Percentiles rank a stretch among this genome's conserved stretches.
Evolutionary conservation across 331 rosid genomes (phyloP).

Genomic region (Malus hybrid): DNA sequence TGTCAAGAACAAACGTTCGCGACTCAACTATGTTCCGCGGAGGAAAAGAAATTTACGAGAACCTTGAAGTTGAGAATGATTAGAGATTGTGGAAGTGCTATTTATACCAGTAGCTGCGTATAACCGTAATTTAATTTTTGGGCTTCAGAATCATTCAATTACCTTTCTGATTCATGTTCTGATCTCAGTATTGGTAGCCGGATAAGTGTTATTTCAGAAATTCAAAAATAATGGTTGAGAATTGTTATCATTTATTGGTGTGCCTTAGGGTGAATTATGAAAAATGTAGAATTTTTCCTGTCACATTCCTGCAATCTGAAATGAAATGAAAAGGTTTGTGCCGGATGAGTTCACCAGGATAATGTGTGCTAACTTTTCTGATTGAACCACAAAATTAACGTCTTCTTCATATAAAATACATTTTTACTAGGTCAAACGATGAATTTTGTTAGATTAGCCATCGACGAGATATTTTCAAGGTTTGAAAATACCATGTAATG

Average conservation of each 20-base stretch:
- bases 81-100: neutral
- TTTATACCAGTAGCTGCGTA: neutral
- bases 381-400: neutral
- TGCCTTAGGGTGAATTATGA: too few species aligned
- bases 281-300: too few species aligned
- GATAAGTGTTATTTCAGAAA: neutral
- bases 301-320: too few species aligned
- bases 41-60: slow-evolving; percentile 10
- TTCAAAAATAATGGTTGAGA: neutral
- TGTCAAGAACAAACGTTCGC: slow-evolving; percentile 36
- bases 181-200: neutral
- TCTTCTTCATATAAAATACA: too few species aligned
- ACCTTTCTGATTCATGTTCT: neutral
- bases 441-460: too few species aligned
- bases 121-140: neutral
- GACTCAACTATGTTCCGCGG: slow-evolving; percentile 18
- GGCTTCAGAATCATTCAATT: slow-evolving; percentile 1
- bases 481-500: too few species aligned
- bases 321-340: too few species aligned
- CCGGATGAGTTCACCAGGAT: neutral
- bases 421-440: too few species aligned
- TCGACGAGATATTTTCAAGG: too few species aligned
- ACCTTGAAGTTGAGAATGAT: slow-evolving; percentile 4
- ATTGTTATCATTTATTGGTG: neutral
- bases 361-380: too few species aligned